phyloP scores from a whole-genome alignment of 768 basidiomycete genomes.

The Leccinellum albellum region DNA sequence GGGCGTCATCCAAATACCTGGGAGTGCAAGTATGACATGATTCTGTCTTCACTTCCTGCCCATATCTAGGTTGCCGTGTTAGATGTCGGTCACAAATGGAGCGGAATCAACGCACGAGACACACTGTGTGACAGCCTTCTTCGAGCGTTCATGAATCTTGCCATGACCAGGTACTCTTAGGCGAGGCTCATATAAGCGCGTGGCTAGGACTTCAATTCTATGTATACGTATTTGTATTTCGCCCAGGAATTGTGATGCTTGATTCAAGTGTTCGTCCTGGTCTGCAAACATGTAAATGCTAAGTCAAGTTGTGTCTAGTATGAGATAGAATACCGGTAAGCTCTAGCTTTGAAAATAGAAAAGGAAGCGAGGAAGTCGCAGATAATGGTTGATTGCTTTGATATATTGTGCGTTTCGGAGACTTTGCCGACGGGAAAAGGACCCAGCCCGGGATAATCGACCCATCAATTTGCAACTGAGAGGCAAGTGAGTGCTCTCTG shows the following conservation, averaged over 20 bases:
- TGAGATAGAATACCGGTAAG: conserved; percentile 24
- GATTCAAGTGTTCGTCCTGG: conserved; percentile 22
- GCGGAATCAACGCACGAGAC: conserved; percentile 19
- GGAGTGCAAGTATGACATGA: background rate
- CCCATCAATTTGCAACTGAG: conserved; percentile 19
- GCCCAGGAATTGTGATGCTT: conserved; percentile 17
- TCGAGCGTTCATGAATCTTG: conserved; percentile 30
- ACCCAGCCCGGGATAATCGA: conserved; percentile 1
- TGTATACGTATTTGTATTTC: conserved; percentile 16
- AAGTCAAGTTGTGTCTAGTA: too few species aligned
- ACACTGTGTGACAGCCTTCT: conserved; percentile 30
- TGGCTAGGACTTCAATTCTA: background rate
- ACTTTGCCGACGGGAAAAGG: background rate
- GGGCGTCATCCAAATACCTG: conserved; percentile 13
- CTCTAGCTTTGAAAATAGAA: conserved; percentile 27
- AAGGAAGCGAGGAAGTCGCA: conserved; percentile 16
- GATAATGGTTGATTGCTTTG: conserved; percentile 6
- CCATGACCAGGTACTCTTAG: background rate
- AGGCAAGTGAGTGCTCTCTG: conserved; percentile 8
- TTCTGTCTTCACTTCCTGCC: conserved; percentile 10
- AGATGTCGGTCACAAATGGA: background rate
- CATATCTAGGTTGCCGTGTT: conserved; percentile 19
- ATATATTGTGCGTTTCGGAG: conserved; percentile 1
- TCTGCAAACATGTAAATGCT: conserved; percentile 18
- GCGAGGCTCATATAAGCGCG: accelerated